phyloP scores from a whole-genome alignment of 352 stramenopile genomes.

The Pythium sp. region DNA sequence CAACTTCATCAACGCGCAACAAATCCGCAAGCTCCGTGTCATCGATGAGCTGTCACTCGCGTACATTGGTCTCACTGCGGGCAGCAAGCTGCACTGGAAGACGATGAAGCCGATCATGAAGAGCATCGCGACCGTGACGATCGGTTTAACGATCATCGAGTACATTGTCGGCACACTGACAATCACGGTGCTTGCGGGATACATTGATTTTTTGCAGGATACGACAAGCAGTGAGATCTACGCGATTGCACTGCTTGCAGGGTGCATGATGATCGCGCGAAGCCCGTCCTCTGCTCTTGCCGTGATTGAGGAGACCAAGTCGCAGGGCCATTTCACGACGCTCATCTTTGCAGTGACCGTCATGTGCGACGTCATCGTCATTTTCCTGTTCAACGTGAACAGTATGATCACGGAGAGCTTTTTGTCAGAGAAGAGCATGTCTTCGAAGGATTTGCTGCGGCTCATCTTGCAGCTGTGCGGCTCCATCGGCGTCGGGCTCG shows the following conservation, averaged over 20 bases:
- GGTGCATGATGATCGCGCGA: conserved; percentile 71
- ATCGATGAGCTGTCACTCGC: conserved; percentile 66
- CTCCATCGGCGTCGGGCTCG: conserved; percentile 43
- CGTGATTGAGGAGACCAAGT: conserved; percentile 67
- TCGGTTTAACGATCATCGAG: conserved; percentile 52
- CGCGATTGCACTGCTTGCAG: conserved; percentile 57
- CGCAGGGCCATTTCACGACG: conserved; percentile 65
- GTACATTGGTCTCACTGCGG: conserved; percentile 62
- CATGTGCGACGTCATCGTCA: conserved; percentile 69
- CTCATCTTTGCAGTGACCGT: conserved; percentile 67
- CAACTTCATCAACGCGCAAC: conserved; percentile 40
- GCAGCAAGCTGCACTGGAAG: conserved; percentile 62
- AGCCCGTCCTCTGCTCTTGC: conserved; percentile 64
- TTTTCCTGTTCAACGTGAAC: conserved; percentile 74
- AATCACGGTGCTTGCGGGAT: conserved; percentile 52
- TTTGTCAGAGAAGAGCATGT: conserved; percentile 51
- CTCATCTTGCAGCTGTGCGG: conserved; percentile 44
- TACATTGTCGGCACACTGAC: conserved; percentile 66
- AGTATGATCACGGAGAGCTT: conserved; percentile 68
- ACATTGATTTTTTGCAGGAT: conserved; percentile 62
- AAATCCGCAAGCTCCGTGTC: conserved; percentile 51
- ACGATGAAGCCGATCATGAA: conserved; percentile 61
- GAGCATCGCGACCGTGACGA: conserved; percentile 49
- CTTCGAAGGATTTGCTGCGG: conserved; percentile 23
- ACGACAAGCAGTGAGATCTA: conserved; percentile 57